Evolutionary conservation across 495 filamentous ascomycete species (phyloP).

Genomic region (Choiromyces venosus): DNA sequence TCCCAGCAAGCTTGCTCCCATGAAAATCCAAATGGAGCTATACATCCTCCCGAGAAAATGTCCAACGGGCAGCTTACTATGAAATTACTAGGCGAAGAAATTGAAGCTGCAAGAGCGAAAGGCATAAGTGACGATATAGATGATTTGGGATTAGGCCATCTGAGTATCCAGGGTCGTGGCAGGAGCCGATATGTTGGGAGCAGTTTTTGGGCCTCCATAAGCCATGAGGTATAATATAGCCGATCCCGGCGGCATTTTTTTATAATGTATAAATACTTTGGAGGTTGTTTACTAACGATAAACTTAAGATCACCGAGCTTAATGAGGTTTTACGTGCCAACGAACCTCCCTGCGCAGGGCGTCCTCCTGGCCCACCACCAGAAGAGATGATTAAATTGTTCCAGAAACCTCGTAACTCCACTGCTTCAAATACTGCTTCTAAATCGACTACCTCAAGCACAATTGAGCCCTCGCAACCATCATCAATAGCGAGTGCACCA

Average conservation of each 20-base stretch:
- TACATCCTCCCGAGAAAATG: not conserved
- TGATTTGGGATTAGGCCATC: conserved; percentile 66
- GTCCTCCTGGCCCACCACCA: not conserved
- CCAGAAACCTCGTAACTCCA: not conserved
- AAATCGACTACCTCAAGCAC: not conserved
- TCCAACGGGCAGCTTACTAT: conserved; percentile 7
- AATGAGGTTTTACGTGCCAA: conserved; percentile 24
- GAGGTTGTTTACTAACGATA: conserved; percentile 11
- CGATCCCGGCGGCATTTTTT: not conserved
- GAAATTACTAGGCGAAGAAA: conserved; percentile 40
- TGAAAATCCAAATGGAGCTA: not conserved
- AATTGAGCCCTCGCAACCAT: conserved; percentile 27
- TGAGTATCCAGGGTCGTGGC: conserved; percentile 75
- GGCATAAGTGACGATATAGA: conserved; percentile 45
- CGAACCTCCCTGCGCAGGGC: not conserved
- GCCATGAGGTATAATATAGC: conserved; percentile 61
- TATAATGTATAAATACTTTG: not conserved
- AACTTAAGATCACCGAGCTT: conserved; percentile 32
- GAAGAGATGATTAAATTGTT: not conserved
- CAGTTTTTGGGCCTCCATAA: conserved; percentile 81
- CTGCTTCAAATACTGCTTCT: not conserved
- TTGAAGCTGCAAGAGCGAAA: conserved; percentile 20
- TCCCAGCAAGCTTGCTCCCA: not conserved
- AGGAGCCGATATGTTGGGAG: conserved; percentile 81
- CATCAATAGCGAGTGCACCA: not conserved